phyloP scores from a whole-genome alignment of 495 filamentous ascomycete species.

The Aspergillus affinis region DNA sequence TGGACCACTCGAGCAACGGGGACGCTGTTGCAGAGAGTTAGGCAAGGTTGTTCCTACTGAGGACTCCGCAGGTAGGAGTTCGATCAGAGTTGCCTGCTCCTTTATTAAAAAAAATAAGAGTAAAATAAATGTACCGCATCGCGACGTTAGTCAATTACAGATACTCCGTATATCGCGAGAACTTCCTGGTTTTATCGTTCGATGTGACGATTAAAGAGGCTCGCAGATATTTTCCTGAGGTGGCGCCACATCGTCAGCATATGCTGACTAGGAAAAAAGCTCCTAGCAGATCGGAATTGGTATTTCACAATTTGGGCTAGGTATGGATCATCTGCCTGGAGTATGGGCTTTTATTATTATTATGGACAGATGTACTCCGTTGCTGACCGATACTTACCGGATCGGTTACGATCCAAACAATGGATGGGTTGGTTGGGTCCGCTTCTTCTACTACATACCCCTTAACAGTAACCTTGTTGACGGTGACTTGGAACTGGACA shows the following conservation, averaged over 20 bases:
- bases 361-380: too few species aligned
- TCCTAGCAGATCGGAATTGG: constrained; percentile 16
- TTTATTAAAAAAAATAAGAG: background rate
- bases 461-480: background rate
- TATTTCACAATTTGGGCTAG: background rate
- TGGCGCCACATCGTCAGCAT: constrained; percentile 13
- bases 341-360: too few species aligned
- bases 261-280: background rate
- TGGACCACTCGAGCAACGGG: background rate
- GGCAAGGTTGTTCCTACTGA: background rate
- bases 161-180: too few species aligned
- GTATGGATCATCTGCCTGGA: background rate
- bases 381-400: background rate
- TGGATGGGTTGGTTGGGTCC: background rate
- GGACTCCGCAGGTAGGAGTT: background rate
- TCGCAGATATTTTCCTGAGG: constrained; percentile 2
- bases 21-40: background rate
- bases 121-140: too few species aligned
- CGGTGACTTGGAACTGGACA: too few species aligned
- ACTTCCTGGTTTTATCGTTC: background rate
- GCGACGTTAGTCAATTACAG: too few species aligned
- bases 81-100: background rate
- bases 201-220: background rate
- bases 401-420: background rate
- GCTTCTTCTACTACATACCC: background rate